These are phyloP conservation scores for Lipomyces yamanashiensis DNA, from an alignment of 805 yeast species.

Conservation along the genomic window DNA sequence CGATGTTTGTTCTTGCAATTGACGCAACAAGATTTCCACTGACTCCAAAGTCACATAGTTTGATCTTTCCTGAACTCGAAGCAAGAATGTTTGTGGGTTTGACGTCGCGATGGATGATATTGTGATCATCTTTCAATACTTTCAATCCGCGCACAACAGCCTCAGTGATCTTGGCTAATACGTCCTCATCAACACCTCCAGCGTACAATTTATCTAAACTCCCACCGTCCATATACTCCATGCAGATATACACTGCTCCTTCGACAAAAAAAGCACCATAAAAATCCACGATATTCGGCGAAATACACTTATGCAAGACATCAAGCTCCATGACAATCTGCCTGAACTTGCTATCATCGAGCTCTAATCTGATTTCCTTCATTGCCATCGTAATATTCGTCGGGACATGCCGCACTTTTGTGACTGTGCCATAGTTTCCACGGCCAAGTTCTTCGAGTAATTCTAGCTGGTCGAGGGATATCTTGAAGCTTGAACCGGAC, in stretches of 20 bases:
- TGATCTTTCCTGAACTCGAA: slow-evolving; percentile 81
- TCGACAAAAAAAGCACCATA: slow-evolving; percentile 97
- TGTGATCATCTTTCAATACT: slow-evolving; percentile 84
- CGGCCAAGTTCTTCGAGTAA: slow-evolving; percentile 79
- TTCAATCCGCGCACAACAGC: slow-evolving; percentile 80
- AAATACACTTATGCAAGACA: slow-evolving; percentile 85
- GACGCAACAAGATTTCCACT: slow-evolving; percentile 94
- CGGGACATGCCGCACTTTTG: slow-evolving; percentile 90
- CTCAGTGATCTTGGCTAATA: slow-evolving; percentile 77
- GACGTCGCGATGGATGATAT: slow-evolving; percentile 94
- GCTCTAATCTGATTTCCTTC: slow-evolving; percentile 92
- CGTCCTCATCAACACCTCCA: slow-evolving; percentile 66
- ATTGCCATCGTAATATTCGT: slow-evolving; percentile 93
- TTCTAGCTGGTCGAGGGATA: slow-evolving; percentile 81
- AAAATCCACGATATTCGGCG: slow-evolving; percentile 91
- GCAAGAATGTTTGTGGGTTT: slow-evolving; percentile 94
- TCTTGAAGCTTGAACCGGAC: slow-evolving; percentile 83
- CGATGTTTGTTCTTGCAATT: slow-evolving; percentile 91
- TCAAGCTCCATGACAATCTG: slow-evolving; percentile 97
- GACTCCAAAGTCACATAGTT: slow-evolving; percentile 95
- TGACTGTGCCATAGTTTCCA: slow-evolving; percentile 95
- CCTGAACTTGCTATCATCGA: slow-evolving; percentile 90
- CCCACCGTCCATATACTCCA: slow-evolving; percentile 97
- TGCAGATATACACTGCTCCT: slow-evolving; percentile 97
- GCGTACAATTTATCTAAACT: slow-evolving; percentile 86